A percentile compares a stretch with the other conserved stretches of the same genome.
These are phyloP conservation scores for Erucastrum elatum DNA, from an alignment of 345 rosid species.

Conservation along the genomic window DNA sequence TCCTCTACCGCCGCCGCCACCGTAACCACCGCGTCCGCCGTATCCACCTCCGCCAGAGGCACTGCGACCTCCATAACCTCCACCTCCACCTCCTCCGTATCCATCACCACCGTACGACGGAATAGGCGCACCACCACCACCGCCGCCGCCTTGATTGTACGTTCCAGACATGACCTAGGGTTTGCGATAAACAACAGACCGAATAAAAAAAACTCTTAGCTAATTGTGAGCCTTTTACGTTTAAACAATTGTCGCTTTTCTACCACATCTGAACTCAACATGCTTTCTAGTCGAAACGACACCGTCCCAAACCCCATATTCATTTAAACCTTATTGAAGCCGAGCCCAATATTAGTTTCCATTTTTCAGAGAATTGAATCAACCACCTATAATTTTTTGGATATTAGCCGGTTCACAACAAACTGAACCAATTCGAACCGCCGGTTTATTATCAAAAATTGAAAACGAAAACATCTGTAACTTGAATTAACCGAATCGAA, in stretches of 20 bases:
- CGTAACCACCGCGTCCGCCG: constrained; percentile 51
- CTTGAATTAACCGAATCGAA: background rate
- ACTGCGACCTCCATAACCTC: constrained; percentile 49
- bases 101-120: constrained; percentile 48
- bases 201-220: background rate
- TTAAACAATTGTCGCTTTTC: background rate
- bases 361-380: background rate
- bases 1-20: constrained; percentile 58
- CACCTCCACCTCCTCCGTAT: constrained; percentile 43
- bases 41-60: constrained; percentile 45
- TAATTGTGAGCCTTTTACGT: background rate
- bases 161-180: background rate
- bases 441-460: background rate
- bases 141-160: constrained; percentile 1
- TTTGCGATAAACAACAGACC: background rate
- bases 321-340: background rate
- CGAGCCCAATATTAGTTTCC: background rate
- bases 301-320: background rate
- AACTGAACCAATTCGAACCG: background rate
- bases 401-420: background rate
- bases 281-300: background rate
- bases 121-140: constrained; percentile 39
- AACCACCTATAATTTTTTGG: background rate
- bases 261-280: background rate
- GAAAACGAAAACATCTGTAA: background rate